Conservation (phyloP, 2,329 filamentous ascomycete species). For the Escovopsis sp. region DNA sequence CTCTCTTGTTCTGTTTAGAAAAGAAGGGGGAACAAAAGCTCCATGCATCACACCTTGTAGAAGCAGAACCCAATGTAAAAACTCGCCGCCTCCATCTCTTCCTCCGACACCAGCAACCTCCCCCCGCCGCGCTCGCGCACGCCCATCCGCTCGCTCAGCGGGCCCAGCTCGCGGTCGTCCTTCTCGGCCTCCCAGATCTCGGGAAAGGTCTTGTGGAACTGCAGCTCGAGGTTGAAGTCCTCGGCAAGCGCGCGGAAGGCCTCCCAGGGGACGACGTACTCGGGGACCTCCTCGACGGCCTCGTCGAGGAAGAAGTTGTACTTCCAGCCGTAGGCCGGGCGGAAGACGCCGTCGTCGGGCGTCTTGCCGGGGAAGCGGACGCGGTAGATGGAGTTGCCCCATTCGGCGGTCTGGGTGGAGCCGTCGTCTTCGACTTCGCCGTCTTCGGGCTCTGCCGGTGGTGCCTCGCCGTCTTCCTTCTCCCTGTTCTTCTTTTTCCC, state of each 20-base stretch:
- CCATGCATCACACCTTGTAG: constrained; percentile 59
- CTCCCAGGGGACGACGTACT: constrained; percentile 97
- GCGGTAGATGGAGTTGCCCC: constrained; percentile 87
- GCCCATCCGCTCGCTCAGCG: constrained; percentile 88
- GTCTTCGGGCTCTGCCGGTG: constrained; percentile 19
- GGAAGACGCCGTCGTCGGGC: constrained; percentile 75
- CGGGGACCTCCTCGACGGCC: constrained; percentile 87
- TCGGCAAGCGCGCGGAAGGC: constrained; percentile 90
- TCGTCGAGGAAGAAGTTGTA: constrained; percentile 95
- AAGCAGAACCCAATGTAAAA: constrained; percentile 96
- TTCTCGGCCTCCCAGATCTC: constrained; percentile 91
- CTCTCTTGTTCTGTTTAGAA: too few relatives aligned
- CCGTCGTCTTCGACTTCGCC: constrained; percentile 45
- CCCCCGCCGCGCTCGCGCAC: constrained; percentile 59
- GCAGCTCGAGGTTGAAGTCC: constrained; percentile 89
- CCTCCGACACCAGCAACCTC: constrained; percentile 55
- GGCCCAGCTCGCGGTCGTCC: constrained; percentile 64
- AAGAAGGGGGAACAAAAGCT: neutral
- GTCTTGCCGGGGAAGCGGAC: constrained; percentile 77
- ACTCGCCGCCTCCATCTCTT: constrained; percentile 83
- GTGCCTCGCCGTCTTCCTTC: constrained; percentile 13
- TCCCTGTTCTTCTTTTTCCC: constrained; percentile 18
- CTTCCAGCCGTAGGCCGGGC: constrained; percentile 92
- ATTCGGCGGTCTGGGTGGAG: constrained; percentile 53
- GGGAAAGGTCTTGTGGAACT: constrained; percentile 80